Base-by-base conservation (phyloP, 78 protist genomes). In the Dictyostelium citrinum region DNA sequence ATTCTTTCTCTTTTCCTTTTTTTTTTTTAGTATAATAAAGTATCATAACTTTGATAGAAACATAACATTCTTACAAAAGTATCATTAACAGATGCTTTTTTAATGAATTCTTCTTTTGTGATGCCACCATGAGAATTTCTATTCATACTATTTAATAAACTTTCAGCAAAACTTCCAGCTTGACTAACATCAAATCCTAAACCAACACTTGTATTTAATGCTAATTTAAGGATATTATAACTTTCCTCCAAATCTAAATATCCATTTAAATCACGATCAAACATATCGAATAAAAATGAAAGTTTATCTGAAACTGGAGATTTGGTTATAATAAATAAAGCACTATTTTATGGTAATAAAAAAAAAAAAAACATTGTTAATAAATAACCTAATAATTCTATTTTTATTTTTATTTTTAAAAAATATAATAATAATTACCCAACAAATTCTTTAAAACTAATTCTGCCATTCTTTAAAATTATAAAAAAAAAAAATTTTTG, bases 391-490 rank as follows among this genome's bases (percentile, higher is more conserved):
- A n/a, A n/a, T n/a, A n/a, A n/a, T n/a, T n/a, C n/a, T n/a, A n/a
- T n/a, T n/a, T n/a, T n/a, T n/a, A n/a, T n/a, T n/a, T n/a, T n/a
- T n/a, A n/a, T n/a, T n/a, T n/a, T n/a, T n/a, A n/a, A n/a, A n/a
- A n/a, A n/a, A n/a, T n/a, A n/a, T n/a, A n/a, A 16, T 49, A 49
- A 49, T 55, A 55, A 20, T 55, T 55, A 55, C 64, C 64, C 64
- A 20, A 55, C 37, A 46, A 77, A 77, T 29, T 77, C 83, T 77
- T 77, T 77, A 27, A 77, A 77, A 45, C 24, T 22, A 49, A 77
- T 46, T 17, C 20, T 24, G 1, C 67, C 67, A 77, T 77, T 77
- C 83, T 77, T 14, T 67, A 27, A 72, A 35, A 72, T 31, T 1
- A 45, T 12, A 49, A 49, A 14, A 49, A 49, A 17, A 31, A 39